Evolutionary conservation across 2,329 filamentous ascomycete species (phyloP), one percentile per base, ranked within the genome.

Genomic region (Fusarium metavorans): DNA sequence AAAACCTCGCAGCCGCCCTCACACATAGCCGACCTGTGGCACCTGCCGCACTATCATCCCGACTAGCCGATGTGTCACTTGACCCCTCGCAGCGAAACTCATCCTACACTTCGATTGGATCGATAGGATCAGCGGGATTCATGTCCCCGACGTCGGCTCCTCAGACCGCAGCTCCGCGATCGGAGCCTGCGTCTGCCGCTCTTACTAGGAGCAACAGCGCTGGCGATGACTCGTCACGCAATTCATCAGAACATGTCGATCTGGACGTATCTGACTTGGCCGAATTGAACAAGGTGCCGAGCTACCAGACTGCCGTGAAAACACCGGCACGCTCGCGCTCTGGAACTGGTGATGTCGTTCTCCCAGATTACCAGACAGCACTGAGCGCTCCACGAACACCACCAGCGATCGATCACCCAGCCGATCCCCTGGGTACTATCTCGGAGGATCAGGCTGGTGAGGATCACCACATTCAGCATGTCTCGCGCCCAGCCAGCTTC

Each of bases 241-340:
- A 87, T 72, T 91, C 89, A 9, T 87, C 88, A 5, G 88, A 91
- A 75, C 88, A 91, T 72, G 77, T 87, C 58, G 88, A 92, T 69
- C 86, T 87, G 57, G 85, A 89, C 35, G 89, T 92, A 68, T 84
- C 87, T 20, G 91, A 93, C 72, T 83, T 94, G 74, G 88, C 89
- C 57, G 89, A 91, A 73, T 84, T 95, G 48, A 93, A 88, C 80
- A 93, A 93, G 74, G 93, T 95, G 3, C 93, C 93, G 1, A 95
- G 93, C 66, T 95, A 95, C 80, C 88, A 89, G 18, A 95, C 93
- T 1, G 93, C 93, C 0, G 90, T 95, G 30, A 90, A 89, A 72
- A 90, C 91, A 1, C 90, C 91, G 6, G 88, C 90, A 18, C 87
- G 89, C 60, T 86, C 87, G 37, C 86, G 86, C 16, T 87, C 84